Conservation (phyloP, 1,139 yeast species). For the Taphrina deformans region DNA sequence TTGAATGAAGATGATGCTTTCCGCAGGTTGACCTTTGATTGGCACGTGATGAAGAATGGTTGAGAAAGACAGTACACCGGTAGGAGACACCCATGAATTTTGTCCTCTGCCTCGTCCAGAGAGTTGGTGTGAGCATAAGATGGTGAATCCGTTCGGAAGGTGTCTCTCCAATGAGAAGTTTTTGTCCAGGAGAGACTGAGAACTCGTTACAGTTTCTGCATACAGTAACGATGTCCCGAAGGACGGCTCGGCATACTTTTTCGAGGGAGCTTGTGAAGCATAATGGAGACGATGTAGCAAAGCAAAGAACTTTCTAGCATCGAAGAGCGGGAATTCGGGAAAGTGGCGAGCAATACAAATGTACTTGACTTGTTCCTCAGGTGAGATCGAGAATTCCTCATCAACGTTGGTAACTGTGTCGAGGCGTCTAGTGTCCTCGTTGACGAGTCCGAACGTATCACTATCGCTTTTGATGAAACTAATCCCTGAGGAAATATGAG, state of each 20-base stretch:
- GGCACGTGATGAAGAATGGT: slow-evolving; percentile 53
- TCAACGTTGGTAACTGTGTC: neutral
- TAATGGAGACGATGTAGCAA: slow-evolving; percentile 5
- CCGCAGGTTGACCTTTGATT: slow-evolving; percentile 52
- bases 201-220: slow-evolving; percentile 88
- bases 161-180: slow-evolving; percentile 60
- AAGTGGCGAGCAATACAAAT: neutral
- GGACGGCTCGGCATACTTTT: slow-evolving; percentile 43
- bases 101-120: slow-evolving; percentile 95
- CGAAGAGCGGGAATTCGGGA: slow-evolving; percentile 3
- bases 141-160: slow-evolving; percentile 69
- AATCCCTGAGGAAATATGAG: neutral
- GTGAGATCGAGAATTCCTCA: neutral
- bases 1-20: slow-evolving; percentile 69
- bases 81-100: slow-evolving; percentile 92
- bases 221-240: slow-evolving; percentile 69
- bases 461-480: slow-evolving; percentile 5
- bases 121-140: slow-evolving; percentile 59
- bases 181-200: slow-evolving; percentile 72
- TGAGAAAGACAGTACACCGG: slow-evolving; percentile 85
- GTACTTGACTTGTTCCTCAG: slow-evolving; percentile 20
- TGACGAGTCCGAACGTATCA: slow-evolving; percentile 13
- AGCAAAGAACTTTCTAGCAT: slow-evolving; percentile 1
- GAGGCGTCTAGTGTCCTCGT: neutral
- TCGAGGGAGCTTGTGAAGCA: slow-evolving; percentile 8